phyloP scores from a whole-genome alignment of 2,329 filamentous ascomycete genomes.

The Lecanicillium sp. region DNA sequence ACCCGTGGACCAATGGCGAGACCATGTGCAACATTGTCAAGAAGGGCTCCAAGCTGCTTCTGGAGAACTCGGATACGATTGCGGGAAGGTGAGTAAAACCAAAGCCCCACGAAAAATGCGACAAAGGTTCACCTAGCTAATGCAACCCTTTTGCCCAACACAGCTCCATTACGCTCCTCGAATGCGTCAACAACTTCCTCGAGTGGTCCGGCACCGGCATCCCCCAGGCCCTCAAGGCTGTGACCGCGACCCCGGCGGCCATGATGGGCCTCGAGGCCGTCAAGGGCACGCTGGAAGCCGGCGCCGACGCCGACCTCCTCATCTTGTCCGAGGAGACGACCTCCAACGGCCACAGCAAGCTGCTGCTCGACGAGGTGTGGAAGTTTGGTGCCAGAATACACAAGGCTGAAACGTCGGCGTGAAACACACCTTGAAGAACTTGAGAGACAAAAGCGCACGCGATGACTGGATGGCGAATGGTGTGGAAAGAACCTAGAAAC shows the following conservation, averaged over 20 bases:
- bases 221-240: conserved; percentile 61
- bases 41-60: conserved; percentile 61
- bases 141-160: conserved; percentile 7
- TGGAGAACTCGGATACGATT: conserved; percentile 73
- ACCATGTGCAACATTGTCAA: conserved; percentile 55
- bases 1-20: conserved; percentile 75
- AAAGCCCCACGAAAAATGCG: not conserved
- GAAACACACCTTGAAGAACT: not conserved
- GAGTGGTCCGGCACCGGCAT: conserved; percentile 64
- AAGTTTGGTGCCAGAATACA: conserved; percentile 60
- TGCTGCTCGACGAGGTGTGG: conserved; percentile 71
- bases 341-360: conserved; percentile 33
- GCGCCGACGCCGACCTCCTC: conserved; percentile 61
- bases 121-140: not conserved
- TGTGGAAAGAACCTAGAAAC: too few relatives aligned
- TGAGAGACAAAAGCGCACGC: not conserved
- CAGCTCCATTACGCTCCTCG: conserved; percentile 65
- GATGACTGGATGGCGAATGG: too few relatives aligned
- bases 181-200: conserved; percentile 77
- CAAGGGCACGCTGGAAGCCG: conserved; percentile 60
- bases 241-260: conserved; percentile 67
- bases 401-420: conserved; percentile 12
- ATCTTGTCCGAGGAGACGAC: conserved; percentile 51
- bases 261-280: conserved; percentile 62
- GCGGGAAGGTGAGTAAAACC: conserved; percentile 56